Percentiles rank a stretch among this genome's conserved stretches.
Evolutionary conservation across 108 stramenopile genomes (phyloP).

Genomic region (Pseudonitzschia delicatissima): DNA sequence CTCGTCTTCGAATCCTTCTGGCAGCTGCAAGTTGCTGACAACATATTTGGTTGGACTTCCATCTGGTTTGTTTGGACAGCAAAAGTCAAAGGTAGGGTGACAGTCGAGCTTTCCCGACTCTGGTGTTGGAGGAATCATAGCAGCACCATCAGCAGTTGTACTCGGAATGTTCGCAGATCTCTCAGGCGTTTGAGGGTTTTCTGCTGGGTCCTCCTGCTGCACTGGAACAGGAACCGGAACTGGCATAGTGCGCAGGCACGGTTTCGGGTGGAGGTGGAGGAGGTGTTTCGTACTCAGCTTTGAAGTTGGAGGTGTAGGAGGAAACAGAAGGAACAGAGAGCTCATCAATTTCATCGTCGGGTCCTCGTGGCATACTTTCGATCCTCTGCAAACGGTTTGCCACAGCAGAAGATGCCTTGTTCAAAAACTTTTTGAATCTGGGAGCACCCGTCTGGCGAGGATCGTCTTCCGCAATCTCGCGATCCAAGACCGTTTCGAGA

Average conservation of each 20-base stretch:
- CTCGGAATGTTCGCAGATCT: too few species aligned
- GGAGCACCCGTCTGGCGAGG: neutral
- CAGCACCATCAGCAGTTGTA: too few species aligned
- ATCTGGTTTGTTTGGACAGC: neutral
- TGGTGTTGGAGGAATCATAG: too few species aligned
- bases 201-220: too few species aligned
- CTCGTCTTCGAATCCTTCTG: slow-evolving; percentile 13
- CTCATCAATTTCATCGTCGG: neutral
- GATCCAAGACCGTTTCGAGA: slow-evolving; percentile 12
- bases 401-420: neutral
- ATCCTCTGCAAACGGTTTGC: neutral
- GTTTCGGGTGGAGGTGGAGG: too few species aligned
- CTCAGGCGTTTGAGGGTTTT: too few species aligned
- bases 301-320: too few species aligned
- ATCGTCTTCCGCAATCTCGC: slow-evolving; percentile 2
- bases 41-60: neutral
- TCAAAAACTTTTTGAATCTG: neutral
- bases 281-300: too few species aligned
- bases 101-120: too few species aligned
- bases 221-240: too few species aligned
- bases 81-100: slow-evolving; percentile 9
- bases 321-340: too few species aligned
- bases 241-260: too few species aligned
- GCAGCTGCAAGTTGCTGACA: slow-evolving; percentile 10
- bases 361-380: neutral